These are phyloP conservation scores for Thelonectria olida DNA, from an alignment of 2,329 filamentous ascomycete species.

Conservation along the genomic window DNA sequence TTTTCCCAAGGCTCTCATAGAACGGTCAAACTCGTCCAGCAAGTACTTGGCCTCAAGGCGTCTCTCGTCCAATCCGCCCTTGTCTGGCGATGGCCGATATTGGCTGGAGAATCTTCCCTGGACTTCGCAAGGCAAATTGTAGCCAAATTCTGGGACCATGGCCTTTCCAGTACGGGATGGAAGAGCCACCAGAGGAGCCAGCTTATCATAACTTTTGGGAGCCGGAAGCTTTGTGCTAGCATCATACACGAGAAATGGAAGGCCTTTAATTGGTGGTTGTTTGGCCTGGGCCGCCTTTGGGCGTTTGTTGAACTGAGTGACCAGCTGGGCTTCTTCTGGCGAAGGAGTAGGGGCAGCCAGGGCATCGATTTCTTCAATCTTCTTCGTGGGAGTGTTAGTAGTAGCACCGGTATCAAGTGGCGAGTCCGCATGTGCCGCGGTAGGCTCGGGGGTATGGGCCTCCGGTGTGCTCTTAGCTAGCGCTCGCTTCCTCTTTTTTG, in stretches of 20 bases:
- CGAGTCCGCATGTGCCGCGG: slow-evolving; percentile 38
- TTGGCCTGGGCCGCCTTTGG: slow-evolving; percentile 48
- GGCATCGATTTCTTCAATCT: slow-evolving; percentile 47
- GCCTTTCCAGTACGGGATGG: slow-evolving; percentile 50
- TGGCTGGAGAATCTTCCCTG: slow-evolving; percentile 53
- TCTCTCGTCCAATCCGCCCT: slow-evolving; percentile 52
- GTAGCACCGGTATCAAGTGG: slow-evolving; percentile 37
- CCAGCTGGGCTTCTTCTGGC: slow-evolving; percentile 46
- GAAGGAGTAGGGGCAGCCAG: slow-evolving; percentile 44
- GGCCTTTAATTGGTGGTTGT: slow-evolving; percentile 50
- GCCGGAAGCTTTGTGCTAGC: slow-evolving; percentile 53
- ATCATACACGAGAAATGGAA: slow-evolving; percentile 49
- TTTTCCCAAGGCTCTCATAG: slow-evolving; percentile 53
- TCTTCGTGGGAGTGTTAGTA: slow-evolving; percentile 34
- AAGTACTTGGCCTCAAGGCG: slow-evolving; percentile 50
- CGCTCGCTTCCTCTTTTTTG: slow-evolving; percentile 51
- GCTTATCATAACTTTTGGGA: slow-evolving; percentile 56
- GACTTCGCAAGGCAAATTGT: slow-evolving; percentile 53
- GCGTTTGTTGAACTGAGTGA: slow-evolving; percentile 51
- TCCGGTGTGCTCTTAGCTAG: slow-evolving; percentile 41
- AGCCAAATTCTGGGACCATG: slow-evolving; percentile 51
- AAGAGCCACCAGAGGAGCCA: slow-evolving; percentile 53
- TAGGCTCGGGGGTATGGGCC: slow-evolving; percentile 39
- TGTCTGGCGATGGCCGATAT: slow-evolving; percentile 52
- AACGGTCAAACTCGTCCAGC: slow-evolving; percentile 52